Base-by-base conservation (phyloP, 805 yeast species). In the Barnettozyma californica region DNA sequence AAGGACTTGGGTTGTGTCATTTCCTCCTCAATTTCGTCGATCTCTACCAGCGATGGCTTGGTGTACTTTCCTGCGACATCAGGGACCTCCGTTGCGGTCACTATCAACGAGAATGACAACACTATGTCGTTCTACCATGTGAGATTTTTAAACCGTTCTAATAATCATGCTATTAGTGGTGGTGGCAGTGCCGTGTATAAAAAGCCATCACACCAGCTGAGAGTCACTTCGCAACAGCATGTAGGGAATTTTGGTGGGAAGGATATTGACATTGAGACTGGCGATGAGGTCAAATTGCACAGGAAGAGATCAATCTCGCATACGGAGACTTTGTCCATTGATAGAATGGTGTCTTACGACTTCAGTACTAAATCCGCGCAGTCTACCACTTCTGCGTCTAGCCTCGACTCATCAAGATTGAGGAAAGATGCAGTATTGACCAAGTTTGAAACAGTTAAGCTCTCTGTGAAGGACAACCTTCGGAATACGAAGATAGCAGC, bases 361-460 rank as follows among this genome's bases (percentile, higher is more conserved):
- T 57, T 70, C 43, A 71, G 64, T 47, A 68, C 71, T 46, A 74
- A 73, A 49, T 54, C 75, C 23, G 66, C 76, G 2, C 72, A 76
- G 52, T 66, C 77, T 0, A 55, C 67, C 10, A 56, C 74, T 0
- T 74, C 76, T 16, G 61, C 70, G 0, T 66, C 81, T 1, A 66
- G 50, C 20, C 47, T 61, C 48, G 80, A 72, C 13, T 38, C 56
- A 8, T 20, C 53, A 54, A 62, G 27, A 5, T 62, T 78, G 20
- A 68, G 80, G 36, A 87, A 84, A 55, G 95, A 88, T 61, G 74
- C 84, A 57, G 81, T 84, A n/a, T 67, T 87, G 51, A 80, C 90
- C 0, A 78, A 76, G 57, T 64, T 86, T 2, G 81, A 80, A 16
- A 63, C 76, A 0, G 58, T 68, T 18, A 55, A 56, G 1, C 65